Base-by-base conservation (phyloP, 176 grass and related monocot genomes). In the Aegilops bicornis region DNA sequence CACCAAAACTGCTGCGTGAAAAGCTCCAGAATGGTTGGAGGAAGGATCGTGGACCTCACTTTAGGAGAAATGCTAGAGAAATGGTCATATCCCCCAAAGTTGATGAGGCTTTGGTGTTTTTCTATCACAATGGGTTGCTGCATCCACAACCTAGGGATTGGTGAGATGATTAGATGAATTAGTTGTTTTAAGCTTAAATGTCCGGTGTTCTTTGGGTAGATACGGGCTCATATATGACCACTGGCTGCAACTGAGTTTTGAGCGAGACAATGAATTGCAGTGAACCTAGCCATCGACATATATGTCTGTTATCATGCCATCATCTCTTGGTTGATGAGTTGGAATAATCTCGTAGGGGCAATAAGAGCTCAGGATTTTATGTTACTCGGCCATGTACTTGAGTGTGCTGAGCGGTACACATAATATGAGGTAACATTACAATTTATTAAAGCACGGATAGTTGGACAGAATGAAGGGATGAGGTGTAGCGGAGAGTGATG, bases 131-230 rank as follows among this genome's bases (percentile, higher is more conserved):
- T 82, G 16, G 19, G 31, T 81, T 47, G 1, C 50, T 10, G 10
- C 65, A 82, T 56, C 36, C n/a, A 64, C 48, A 77, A n/a, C 64
- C 31, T 78, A 77, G 59, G 5, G 59, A 5, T 7, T 19, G 1
- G 60, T 85, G 76, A 58, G 39, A 64, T 70, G 33, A 35, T 85
- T 68, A 58, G 29, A 64, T 70, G 25, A 43, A 68, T 15, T 48
- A 48, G 4, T 75, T 54, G 10, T 48, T 15, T 48, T 7, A 52
- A 24, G 22, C 8, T 29, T 25, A 3, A 29, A 36, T 17, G 69
- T n/a, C 35, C 1, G 9, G 2, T 7, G 81, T 39, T 63, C 30
- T 81, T 61, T 59, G 35, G 24, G 17, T 85, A 64, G 15, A 69
- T 42, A 17, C 17, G 47, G 39, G 59, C 60, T 56, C 31, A 50